A percentile compares a stretch with the other conserved stretches of the same genome.
phyloP scores from a whole-genome alignment of 345 rosid species.

The Erodium maritimum region DNA sequence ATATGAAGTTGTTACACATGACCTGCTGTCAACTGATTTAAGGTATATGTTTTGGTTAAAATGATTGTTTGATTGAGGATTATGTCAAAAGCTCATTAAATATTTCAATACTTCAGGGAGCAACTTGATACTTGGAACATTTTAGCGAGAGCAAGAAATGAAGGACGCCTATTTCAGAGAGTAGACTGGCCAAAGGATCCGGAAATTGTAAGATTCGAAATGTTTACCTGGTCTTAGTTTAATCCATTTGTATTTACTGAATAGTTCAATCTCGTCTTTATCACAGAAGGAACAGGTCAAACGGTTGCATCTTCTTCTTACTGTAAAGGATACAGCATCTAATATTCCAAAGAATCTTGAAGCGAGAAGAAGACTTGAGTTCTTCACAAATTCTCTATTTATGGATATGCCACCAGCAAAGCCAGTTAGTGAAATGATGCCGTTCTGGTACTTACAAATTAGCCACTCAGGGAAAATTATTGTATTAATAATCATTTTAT shows the following conservation, averaged over 20 bases:
- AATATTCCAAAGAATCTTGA: conserved; percentile 96
- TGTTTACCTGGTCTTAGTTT: conserved; percentile 11
- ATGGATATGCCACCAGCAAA: conserved; percentile 90
- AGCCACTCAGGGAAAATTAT: conserved; percentile 1
- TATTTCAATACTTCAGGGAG: conserved; percentile 44
- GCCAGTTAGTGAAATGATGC: conserved; percentile 80
- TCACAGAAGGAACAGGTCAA: conserved; percentile 87
- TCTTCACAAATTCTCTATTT: conserved; percentile 81
- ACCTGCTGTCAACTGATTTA: conserved; percentile 65
- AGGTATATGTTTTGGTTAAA: conserved; percentile 35
- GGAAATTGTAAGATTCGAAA: conserved; percentile 57
- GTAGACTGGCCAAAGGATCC: conserved; percentile 90
- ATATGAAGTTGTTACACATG: conserved; percentile 86
- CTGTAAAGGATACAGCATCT: conserved; percentile 87
- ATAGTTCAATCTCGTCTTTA: conserved; percentile 8
- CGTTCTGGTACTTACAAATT: conserved; percentile 49
- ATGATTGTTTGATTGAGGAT: neutral
- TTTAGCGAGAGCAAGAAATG: conserved; percentile 74
- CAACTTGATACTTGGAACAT: conserved; percentile 96
- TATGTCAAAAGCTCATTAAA: conserved; percentile 2
- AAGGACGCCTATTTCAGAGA: conserved; percentile 71
- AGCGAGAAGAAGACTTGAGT: conserved; percentile 92
- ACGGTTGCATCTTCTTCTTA: conserved; percentile 87
- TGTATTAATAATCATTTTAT: conserved; percentile 1
- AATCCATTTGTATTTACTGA: conserved; percentile 9